Base-by-base conservation (phyloP, 768 basidiomycete species). In the Tephrocybe rancida region DNA sequence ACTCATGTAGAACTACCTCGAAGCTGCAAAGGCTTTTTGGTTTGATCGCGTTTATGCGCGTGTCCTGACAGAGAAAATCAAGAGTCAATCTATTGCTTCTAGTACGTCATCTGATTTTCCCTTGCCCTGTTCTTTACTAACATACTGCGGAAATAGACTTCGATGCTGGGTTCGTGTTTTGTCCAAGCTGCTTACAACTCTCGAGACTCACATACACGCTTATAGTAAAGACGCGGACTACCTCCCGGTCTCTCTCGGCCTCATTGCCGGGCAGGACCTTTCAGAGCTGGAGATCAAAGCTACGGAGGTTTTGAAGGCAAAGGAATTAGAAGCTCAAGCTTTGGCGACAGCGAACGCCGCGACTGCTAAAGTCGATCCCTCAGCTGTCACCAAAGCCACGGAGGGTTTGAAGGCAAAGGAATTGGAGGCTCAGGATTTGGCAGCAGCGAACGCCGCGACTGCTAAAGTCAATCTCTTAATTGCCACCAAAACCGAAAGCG, bases 231-330 rank as follows among this genome's bases (percentile, higher is more conserved):
- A 57, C 10, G 25, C 54, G 21, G 30, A 56, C 0, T 51, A 56
- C 30, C 55, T 71, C 3, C 65, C 70, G 0, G 60, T 67, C 21
- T 61, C 70, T n/a, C 58, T 68, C 4, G 53, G 62, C 18, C 54
- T 60, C 1, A 59, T 71, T 6, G 71, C 70, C 1, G 71, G 71
- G 9, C 62, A 64, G 35, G 69, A 69, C 49, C 56, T 72, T 34
- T 49, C 61, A 5, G 64, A 68, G 39, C 35, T 71, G 10, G 57
- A 64, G 42, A 50, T 54, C 19, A 64, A 65, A 50, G 64, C 52
- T 5, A 42, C 50, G 7, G 61, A 19, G 53, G 50, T 21, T 50
- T 44, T 11, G 37, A 56, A 39, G 37, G 7, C 10, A 11, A 5
- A 37, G 30, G 24, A 21, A 34, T 21, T 16, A 35, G 14, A 48